Conservation (phyloP, 2,329 filamentous ascomycete genomes). For the Plenodomus biglobosus region DNA sequence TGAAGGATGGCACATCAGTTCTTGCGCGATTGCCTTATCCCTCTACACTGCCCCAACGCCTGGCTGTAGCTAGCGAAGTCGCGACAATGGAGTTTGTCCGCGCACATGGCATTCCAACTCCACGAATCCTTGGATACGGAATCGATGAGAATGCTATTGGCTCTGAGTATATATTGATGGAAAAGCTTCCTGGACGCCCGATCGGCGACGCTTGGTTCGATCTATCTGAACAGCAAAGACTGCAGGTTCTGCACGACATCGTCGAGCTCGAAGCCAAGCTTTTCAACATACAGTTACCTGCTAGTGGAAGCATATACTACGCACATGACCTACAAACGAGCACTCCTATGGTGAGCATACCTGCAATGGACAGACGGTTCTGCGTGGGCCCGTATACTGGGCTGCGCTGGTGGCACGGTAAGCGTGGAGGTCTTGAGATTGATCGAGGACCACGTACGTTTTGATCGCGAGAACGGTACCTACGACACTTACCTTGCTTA, state of each 20-base stretch:
- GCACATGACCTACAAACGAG: constrained; percentile 6
- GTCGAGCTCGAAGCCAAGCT: constrained; percentile 24
- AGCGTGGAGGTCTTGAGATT: constrained; percentile 17
- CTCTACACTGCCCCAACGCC: constrained; percentile 26
- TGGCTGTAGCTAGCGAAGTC: constrained; percentile 44
- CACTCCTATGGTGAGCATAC: constrained; percentile 13
- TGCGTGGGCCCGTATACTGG: constrained; percentile 26
- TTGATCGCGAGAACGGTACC: background rate
- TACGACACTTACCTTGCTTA: constrained; percentile 3
- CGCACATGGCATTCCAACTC: constrained; percentile 25
- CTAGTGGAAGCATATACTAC: constrained; percentile 32
- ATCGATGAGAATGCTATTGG: constrained; percentile 23
- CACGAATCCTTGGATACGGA: constrained; percentile 26
- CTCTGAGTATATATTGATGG: constrained; percentile 39
- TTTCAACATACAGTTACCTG: constrained; percentile 19
- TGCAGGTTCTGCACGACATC: constrained; percentile 19
- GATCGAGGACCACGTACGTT: constrained; percentile 30
- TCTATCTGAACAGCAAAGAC: constrained; percentile 21
- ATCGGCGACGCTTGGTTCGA: constrained; percentile 26
- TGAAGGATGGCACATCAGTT: constrained; percentile 31
- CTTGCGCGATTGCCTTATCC: constrained; percentile 42
- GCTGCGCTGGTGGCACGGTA: constrained; percentile 22
- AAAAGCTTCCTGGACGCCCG: constrained; percentile 23
- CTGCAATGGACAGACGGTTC: constrained; percentile 11
- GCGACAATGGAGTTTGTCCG: constrained; percentile 41